These are phyloP conservation scores for Coccomyxa sp. DNA, from an alignment of 139 green algal genomes.

Conservation along the genomic window DNA sequence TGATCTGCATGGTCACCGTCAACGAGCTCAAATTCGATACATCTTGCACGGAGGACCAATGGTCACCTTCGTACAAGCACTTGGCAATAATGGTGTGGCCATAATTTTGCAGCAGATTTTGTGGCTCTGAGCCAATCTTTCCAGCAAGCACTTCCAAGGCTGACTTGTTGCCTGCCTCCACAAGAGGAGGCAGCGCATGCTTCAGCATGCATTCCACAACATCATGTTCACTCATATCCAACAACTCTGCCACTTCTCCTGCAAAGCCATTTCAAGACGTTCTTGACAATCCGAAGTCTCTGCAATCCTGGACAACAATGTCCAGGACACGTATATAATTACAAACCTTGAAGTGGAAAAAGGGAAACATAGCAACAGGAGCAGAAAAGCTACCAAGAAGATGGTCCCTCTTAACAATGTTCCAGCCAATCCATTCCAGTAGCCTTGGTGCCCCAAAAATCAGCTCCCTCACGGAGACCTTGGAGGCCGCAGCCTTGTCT, in stretches of 20 bases:
- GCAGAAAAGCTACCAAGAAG: constrained; percentile 15
- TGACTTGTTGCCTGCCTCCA: constrained; percentile 2
- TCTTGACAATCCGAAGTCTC: neutral
- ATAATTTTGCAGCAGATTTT: constrained; percentile 11
- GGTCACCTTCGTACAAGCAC: constrained; percentile 26
- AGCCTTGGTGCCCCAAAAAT: constrained; percentile 22
- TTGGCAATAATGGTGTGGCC: constrained; percentile 36
- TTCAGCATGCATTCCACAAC: constrained; percentile 31
- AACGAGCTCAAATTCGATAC: neutral
- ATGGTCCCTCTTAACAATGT: constrained; percentile 17
- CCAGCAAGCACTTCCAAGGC: constrained; percentile 36
- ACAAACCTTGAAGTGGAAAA: too few species aligned
- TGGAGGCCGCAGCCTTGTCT: constrained; percentile 22
- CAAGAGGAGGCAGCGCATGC: constrained; percentile 12
- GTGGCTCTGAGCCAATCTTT: constrained; percentile 7
- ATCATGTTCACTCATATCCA: constrained; percentile 13
- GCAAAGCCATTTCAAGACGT: neutral
- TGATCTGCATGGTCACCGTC: neutral
- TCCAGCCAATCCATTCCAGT: constrained; percentile 33
- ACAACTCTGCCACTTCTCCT: constrained; percentile 15
- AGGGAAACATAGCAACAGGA: neutral
- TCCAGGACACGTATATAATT: neutral
- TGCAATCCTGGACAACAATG: neutral
- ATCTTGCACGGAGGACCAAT: neutral
- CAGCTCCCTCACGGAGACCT: constrained; percentile 18